Evolutionary conservation across 2,329 filamentous ascomycete species (phyloP), one percentile per base, ranked within the genome.

Genomic region (Talaromyces sp.): DNA sequence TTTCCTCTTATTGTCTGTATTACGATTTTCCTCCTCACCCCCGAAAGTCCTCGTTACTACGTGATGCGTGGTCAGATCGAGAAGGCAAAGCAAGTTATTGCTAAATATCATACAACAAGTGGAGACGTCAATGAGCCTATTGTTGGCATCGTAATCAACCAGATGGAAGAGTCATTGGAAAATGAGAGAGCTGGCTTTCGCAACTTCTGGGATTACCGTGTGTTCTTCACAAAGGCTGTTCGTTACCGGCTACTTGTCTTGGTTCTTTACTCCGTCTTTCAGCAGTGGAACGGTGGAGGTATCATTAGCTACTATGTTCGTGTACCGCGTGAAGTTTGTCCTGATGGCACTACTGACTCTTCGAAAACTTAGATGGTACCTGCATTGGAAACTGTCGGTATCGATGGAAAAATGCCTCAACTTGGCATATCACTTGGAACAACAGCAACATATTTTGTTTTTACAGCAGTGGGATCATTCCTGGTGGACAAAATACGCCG

Each of bases 271-370:
- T 82, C 79, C 1, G 64, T 80, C 56, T 82, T 82, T 69, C 80
- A 82, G 67, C 78, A 80, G 62, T 82, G 81, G 80, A 81, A 80
- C 58, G 80, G 80, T 10, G 79, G 80, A 45, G 76, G 79, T n/a
- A 80, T 82, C 66, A 80, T 82, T 64, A 76, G 75, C 3, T 75
- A 78, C 62, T 82, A 81, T 65, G 74, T 79, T 27, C 69, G 72
- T 57, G 62, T 52, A 11, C 16, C 63, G 37, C 50, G 9, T 50
- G 14, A 50, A 8, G 27, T 16, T 16, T 50, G 11, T 8, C 16
- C 13, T 16, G 6, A 50, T 27, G 24, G 47, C 13, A 27, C 47
- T 27, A 50, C 47, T 50, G 14, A 50, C 24, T 9, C 14, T 27
- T 10, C 27, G 22, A 27, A 50, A 27, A 27, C 13, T 16, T 24